These are phyloP conservation scores for Aquanectria penicillioides DNA, from an alignment of 2,329 filamentous ascomycete genomes.

Conservation along the genomic window DNA sequence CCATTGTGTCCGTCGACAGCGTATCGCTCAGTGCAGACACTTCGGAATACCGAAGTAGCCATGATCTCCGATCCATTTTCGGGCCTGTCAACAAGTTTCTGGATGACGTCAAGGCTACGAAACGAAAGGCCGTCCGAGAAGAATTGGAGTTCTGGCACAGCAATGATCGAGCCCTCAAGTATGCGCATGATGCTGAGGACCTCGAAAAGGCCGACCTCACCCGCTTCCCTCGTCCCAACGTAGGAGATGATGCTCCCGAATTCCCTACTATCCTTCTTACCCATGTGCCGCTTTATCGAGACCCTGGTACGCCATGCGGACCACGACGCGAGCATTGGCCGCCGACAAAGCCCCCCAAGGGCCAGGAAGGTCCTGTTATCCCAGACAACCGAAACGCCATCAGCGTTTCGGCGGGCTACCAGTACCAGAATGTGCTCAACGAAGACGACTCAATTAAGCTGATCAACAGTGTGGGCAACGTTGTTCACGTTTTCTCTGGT, in stretches of 20 bases:
- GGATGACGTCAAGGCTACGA: slow-evolving; percentile 69
- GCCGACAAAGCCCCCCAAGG: slow-evolving; percentile 70
- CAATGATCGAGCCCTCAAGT: slow-evolving; percentile 63
- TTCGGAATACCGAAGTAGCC: slow-evolving; percentile 60
- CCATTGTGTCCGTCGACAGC: slow-evolving; percentile 89
- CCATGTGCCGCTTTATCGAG: slow-evolving; percentile 89
- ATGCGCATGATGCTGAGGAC: slow-evolving; percentile 69
- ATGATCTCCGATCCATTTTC: slow-evolving; percentile 73
- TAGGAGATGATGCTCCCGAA: slow-evolving; percentile 61
- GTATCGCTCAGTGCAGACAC: slow-evolving; percentile 83
- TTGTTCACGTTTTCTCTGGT: slow-evolving; percentile 89
- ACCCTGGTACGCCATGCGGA: slow-evolving; percentile 86
- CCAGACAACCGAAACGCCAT: slow-evolving; percentile 83
- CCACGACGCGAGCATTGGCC: slow-evolving; percentile 86
- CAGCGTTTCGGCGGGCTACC: slow-evolving; percentile 81
- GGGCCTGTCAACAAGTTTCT: slow-evolving; percentile 81
- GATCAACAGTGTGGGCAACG: slow-evolving; percentile 80
- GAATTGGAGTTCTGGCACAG: slow-evolving; percentile 75
- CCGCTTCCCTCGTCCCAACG: slow-evolving; percentile 49
- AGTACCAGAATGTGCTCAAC: slow-evolving; percentile 95
- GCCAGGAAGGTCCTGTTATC: slow-evolving; percentile 61
- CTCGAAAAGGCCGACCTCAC: slow-evolving; percentile 55
- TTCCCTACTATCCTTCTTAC: slow-evolving; percentile 90
- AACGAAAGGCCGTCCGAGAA: slow-evolving; percentile 73
- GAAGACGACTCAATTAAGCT: slow-evolving; percentile 80